Percentiles rank a stretch among this genome's conserved stretches.
These are phyloP conservation scores for Lasiosphaeria miniovina DNA, from an alignment of 495 filamentous ascomycete species.

Conservation along the genomic window DNA sequence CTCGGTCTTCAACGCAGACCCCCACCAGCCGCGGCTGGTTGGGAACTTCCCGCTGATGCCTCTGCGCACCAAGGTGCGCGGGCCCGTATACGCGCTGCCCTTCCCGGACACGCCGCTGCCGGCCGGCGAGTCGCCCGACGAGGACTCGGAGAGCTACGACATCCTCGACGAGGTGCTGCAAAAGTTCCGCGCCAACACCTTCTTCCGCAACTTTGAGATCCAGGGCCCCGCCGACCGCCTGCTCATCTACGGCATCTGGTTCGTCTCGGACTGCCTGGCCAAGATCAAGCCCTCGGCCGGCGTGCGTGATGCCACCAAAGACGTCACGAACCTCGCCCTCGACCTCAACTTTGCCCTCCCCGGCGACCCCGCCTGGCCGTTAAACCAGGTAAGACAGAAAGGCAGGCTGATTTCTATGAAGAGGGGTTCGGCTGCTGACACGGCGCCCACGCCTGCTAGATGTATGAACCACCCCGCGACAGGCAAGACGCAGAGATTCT, in stretches of 20 bases:
- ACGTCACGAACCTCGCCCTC: slow-evolving; percentile 61
- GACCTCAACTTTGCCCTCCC: slow-evolving; percentile 89
- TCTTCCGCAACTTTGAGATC: slow-evolving; percentile 99
- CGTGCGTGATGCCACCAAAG: slow-evolving; percentile 51
- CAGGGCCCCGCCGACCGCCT: slow-evolving; percentile 92
- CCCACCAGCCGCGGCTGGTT: slow-evolving; percentile 43
- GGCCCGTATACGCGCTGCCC: slow-evolving; percentile 81
- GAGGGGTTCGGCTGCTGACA: neutral
- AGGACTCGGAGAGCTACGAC: slow-evolving; percentile 87
- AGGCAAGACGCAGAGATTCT: slow-evolving; percentile 85
- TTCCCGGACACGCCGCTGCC: slow-evolving; percentile 60
- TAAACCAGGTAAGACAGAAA: slow-evolving; percentile 66
- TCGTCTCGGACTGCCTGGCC: slow-evolving; percentile 79
- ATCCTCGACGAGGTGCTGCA: slow-evolving; percentile 88
- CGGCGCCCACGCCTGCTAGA: slow-evolving; percentile 31
- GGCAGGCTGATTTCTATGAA: neutral
- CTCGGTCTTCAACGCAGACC: slow-evolving; percentile 86
- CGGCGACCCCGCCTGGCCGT: slow-evolving; percentile 87
- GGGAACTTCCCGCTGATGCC: slow-evolving; percentile 95
- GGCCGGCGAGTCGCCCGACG: slow-evolving; percentile 67
- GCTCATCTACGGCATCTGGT: slow-evolving; percentile 94
- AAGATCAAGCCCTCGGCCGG: slow-evolving; percentile 70
- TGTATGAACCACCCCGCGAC: slow-evolving; percentile 68
- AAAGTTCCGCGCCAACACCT: slow-evolving; percentile 94
- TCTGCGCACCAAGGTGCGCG: slow-evolving; percentile 86